Conservation (phyloP, 164 flowering plant genomes). For the Malania oleifera region DNA sequence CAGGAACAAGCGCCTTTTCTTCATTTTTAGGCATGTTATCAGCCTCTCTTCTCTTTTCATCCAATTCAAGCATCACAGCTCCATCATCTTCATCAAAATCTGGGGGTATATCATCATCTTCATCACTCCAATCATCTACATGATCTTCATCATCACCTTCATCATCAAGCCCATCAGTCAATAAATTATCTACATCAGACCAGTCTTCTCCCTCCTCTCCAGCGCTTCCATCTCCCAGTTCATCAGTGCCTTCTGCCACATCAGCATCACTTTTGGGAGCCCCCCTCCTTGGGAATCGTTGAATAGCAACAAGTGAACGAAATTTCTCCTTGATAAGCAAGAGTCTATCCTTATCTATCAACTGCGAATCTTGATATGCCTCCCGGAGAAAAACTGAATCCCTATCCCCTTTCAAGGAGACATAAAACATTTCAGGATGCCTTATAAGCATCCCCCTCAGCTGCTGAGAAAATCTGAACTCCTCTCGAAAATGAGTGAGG, state of each 20-base stretch:
- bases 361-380: conserved; percentile 74
- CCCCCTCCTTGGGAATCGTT: conserved; percentile 41
- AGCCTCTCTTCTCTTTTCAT: conserved; percentile 26
- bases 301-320: conserved; percentile 73
- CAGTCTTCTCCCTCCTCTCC: conserved; percentile 47
- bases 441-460: conserved; percentile 86
- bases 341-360: conserved; percentile 72
- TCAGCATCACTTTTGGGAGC: conserved; percentile 20
- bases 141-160: conserved; percentile 32
- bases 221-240: conserved; percentile 28
- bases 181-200: conserved; percentile 49
- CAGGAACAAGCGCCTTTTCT: conserved; percentile 42
- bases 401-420: conserved; percentile 87
- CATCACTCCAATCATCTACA: conserved; percentile 62
- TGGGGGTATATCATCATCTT: conserved; percentile 73
- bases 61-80: conserved; percentile 17
- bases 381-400: conserved; percentile 92
- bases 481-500: conserved; percentile 90
- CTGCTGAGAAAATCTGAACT: conserved; percentile 91
- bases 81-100: conserved; percentile 62
- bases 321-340: conserved; percentile 83
- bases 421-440: conserved; percentile 96
- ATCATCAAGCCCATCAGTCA: conserved; percentile 36
- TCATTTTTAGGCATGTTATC: conserved; percentile 21
- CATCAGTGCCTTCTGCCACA: conserved; percentile 24